Base-by-base conservation (phyloP, 2,329 filamentous ascomycete species). In the Boeremia lycopersici region DNA sequence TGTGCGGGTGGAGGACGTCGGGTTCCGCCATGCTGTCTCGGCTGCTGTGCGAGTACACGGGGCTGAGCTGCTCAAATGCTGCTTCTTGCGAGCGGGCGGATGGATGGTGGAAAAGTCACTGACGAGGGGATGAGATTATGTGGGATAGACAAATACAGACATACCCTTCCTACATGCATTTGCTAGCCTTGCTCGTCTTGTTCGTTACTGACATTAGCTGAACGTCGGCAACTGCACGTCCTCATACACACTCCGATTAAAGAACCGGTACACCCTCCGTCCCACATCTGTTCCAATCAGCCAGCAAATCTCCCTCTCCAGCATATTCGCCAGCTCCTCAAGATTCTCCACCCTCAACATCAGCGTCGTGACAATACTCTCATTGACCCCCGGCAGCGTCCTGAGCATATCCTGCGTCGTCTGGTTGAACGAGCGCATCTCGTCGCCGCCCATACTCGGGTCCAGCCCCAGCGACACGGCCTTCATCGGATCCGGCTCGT, bases 341-440 rank as follows among this genome's bases (percentile, higher is more conserved):
- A 99, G 80, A 74, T 86, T 96, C 61, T 89, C 88, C 61, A 88
- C 85, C 70, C 90, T 84, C 17, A 92, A 69, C 30, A 89, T 86
- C 40, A 99, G 66, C 57, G 84, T 86, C 68, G 85, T 86, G 30
- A 96, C 81, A 57, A 90, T 92, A 76, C 91, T 89, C 10, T 87
- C 86, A 35, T 68, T 74, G 12, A 98, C 85, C 0, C 95, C 95
- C 0, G 95, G 95, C 11, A 98, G 87, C 1, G 86, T 84, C 26
- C 88, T 81, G 59, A 99, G 77, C 90, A 98, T 96, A 71, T 98
- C 93, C 76, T 96, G 90, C 26, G 92, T 91, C 65, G 91, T 87
- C 57, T 88, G 84, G 65, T 92, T 96, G 69, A 96, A 96, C 0
- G 82, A 86, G 65, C 90, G 85, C 72, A 85, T 80, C 62, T 81